A percentile compares a stretch with the other conserved stretches of the same genome.
phyloP scores from a whole-genome alignment of 805 yeast species.

The Starmerella roubikii region DNA sequence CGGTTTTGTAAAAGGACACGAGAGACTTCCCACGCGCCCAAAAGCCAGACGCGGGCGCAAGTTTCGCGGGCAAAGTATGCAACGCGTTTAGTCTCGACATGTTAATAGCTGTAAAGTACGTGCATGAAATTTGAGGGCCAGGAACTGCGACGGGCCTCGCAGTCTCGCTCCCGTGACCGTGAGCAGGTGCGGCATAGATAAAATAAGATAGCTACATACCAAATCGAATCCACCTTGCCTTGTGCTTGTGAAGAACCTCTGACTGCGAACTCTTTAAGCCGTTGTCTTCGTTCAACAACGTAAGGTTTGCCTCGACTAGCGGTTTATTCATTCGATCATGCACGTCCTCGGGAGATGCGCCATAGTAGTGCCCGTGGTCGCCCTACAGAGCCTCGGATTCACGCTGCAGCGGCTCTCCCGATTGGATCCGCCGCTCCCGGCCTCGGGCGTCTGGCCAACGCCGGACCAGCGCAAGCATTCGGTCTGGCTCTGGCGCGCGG shows the following conservation, averaged over 20 bases:
- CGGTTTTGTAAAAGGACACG: conserved; percentile 33
- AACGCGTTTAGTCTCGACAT: conserved; percentile 17
- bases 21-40: conserved; percentile 20
- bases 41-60: conserved; percentile 14
- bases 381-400: conserved; percentile 67
- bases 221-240: too few species aligned
- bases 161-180: too few species aligned
- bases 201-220: too few species aligned
- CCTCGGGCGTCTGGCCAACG: conserved; percentile 1
- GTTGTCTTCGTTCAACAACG: too few species aligned
- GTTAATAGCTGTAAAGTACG: too few species aligned
- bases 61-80: conserved; percentile 25
- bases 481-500: conserved; percentile 49
- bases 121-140: too few species aligned
- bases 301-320: too few species aligned
- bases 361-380: conserved; percentile 63
- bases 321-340: too few species aligned
- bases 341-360: conserved; percentile 17
- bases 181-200: too few species aligned
- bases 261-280: too few species aligned
- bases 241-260: too few species aligned
- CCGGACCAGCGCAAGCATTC: conserved; percentile 2
- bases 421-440: conserved; percentile 21
- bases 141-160: too few species aligned
- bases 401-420: conserved; percentile 74